Evolutionary conservation across 768 basidiomycete species (phyloP).

Genomic region (Lactarius sanguifluus): DNA sequence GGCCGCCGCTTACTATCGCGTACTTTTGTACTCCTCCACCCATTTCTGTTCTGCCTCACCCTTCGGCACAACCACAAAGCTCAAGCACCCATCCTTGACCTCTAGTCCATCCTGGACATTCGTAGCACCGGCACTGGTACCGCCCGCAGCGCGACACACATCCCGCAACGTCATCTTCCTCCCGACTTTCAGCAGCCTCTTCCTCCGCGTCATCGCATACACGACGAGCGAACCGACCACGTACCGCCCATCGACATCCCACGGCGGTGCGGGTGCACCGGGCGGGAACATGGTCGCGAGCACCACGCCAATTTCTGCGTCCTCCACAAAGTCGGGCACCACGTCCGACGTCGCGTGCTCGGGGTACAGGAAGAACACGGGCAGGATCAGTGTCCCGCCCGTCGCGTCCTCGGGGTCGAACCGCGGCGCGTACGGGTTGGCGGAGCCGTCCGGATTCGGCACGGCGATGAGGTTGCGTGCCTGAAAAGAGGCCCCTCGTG

Average conservation of each 20-base stretch:
- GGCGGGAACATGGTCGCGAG: slow-evolving; percentile 83
- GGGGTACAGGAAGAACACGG: slow-evolving; percentile 93
- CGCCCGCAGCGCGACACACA: slow-evolving; percentile 63
- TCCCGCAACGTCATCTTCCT: slow-evolving; percentile 85
- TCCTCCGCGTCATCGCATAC: slow-evolving; percentile 78
- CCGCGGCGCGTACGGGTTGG: slow-evolving; percentile 60
- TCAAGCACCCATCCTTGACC: slow-evolving; percentile 77
- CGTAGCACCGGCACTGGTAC: slow-evolving; percentile 40
- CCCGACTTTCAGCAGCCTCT: slow-evolving; percentile 84
- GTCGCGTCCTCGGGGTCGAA: slow-evolving; percentile 67
- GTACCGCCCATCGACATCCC: slow-evolving; percentile 78
- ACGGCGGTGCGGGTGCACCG: slow-evolving; percentile 58
- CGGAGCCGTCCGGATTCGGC: slow-evolving; percentile 49
- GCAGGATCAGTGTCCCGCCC: slow-evolving; percentile 65
- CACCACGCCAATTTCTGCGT: slow-evolving; percentile 77
- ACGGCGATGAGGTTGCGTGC: slow-evolving; percentile 67
- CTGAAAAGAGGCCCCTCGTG: slow-evolving; percentile 40
- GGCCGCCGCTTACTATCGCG: slow-evolving; percentile 33
- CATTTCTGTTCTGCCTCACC: slow-evolving; percentile 77
- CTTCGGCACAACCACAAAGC: slow-evolving; percentile 75
- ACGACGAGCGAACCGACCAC: slow-evolving; percentile 60
- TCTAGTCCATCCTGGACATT: slow-evolving; percentile 80
- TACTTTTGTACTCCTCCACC: slow-evolving; percentile 83
- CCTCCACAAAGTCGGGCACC: slow-evolving; percentile 81
- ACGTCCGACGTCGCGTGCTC: slow-evolving; percentile 87